Percentiles rank a stretch among this genome's conserved stretches.
Evolutionary conservation across 768 basidiomycete species (phyloP).

Genomic region (Kwoniella sp.): DNA sequence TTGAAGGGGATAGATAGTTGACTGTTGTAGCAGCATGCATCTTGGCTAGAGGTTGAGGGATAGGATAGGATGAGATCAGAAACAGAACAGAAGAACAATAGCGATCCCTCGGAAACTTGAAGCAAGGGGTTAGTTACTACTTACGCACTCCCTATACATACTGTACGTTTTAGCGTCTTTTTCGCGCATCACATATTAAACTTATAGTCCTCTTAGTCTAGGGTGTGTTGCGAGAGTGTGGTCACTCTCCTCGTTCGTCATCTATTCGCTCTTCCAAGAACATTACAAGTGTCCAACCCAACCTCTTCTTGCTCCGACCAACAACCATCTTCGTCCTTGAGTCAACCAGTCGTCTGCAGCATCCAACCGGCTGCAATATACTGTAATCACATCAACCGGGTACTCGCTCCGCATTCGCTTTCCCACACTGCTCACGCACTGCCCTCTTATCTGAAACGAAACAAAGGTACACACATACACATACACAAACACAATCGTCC

Average conservation of each 20-base stretch:
- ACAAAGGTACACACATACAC: background rate
- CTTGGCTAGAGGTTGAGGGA: too few species aligned
- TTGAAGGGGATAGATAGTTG: too few species aligned
- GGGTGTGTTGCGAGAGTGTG: too few species aligned
- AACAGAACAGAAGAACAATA: background rate
- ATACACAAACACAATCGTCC: background rate
- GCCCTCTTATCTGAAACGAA: background rate
- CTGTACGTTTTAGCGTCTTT: background rate
- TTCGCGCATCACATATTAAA: background rate
- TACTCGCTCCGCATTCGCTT: background rate
- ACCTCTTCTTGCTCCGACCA: too few species aligned
- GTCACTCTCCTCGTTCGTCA: too few species aligned
- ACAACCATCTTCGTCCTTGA: background rate
- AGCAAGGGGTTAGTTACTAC: background rate
- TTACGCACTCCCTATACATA: background rate
- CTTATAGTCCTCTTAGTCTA: too few species aligned
- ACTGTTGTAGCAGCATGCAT: too few species aligned
- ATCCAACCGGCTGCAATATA: too few species aligned
- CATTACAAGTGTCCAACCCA: background rate
- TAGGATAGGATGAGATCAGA: too few species aligned
- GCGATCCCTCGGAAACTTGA: background rate
- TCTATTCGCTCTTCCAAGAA: too few species aligned
- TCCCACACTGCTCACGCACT: background rate
- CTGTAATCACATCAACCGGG: background rate
- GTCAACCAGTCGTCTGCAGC: too few species aligned